phyloP scores from a whole-genome alignment of 1,284 basidiomycete species.

The Malassezia furfur region DNA sequence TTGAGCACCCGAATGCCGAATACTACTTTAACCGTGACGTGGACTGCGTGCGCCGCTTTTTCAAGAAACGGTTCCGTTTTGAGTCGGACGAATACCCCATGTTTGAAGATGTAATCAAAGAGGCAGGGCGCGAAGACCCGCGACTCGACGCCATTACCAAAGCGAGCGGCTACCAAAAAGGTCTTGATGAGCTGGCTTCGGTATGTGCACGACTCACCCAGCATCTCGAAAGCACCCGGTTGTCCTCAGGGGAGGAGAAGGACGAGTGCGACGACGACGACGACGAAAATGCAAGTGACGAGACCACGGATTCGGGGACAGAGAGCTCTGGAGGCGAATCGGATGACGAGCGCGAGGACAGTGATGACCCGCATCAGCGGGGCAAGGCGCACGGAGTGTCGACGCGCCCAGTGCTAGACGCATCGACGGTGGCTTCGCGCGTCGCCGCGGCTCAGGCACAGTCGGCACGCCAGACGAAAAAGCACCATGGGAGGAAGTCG shows the following conservation, averaged over 20 bases:
- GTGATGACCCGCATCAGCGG: slow-evolving; percentile 49
- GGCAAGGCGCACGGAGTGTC: slow-evolving; percentile 51
- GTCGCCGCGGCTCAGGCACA: slow-evolving; percentile 31
- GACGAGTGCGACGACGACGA: too few species aligned
- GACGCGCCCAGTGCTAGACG: slow-evolving; percentile 34
- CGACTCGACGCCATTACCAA: slow-evolving; percentile 35
- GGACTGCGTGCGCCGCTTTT: slow-evolving; percentile 87
- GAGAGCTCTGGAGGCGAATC: too few species aligned
- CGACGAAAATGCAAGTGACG: too few species aligned
- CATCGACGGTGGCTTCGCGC: slow-evolving; percentile 9
- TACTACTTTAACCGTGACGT: slow-evolving; percentile 99
- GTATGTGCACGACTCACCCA: neutral
- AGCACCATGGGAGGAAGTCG: slow-evolving; percentile 30
- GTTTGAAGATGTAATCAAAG: slow-evolving; percentile 29
- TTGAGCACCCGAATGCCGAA: slow-evolving; percentile 90
- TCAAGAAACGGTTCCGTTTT: slow-evolving; percentile 81
- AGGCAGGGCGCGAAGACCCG: slow-evolving; percentile 7
- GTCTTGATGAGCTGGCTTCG: slow-evolving; percentile 17
- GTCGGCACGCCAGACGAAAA: slow-evolving; percentile 21
- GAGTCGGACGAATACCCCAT: slow-evolving; percentile 75
- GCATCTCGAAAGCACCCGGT: slow-evolving; percentile 1
- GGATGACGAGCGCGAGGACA: slow-evolving; percentile 60
- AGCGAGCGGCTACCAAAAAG: slow-evolving; percentile 37
- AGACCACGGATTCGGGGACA: too few species aligned
- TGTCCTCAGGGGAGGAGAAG: too few species aligned